Percentiles rank a stretch among this genome's conserved stretches.
Conservation (phyloP, 805 yeast genomes). For the Wickerhamomyces sydowiorum region DNA sequence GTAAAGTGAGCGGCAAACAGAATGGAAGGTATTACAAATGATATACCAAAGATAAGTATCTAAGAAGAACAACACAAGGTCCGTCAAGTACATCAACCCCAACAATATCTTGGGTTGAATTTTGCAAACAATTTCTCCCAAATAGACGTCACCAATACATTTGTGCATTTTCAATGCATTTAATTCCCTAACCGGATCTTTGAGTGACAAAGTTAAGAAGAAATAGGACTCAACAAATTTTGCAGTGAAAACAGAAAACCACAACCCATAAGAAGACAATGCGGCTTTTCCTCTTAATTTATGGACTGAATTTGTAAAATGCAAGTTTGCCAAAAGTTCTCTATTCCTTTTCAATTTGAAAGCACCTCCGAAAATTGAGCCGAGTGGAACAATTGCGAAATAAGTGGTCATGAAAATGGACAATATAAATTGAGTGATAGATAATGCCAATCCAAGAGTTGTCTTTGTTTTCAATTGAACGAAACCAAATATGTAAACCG, state of each 20-base stretch:
- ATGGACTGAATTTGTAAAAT: slow-evolving; percentile 58
- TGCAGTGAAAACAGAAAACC: slow-evolving; percentile 62
- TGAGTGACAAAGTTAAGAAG: slow-evolving; percentile 64
- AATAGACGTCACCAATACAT: slow-evolving; percentile 56
- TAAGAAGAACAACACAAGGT: slow-evolving; percentile 63
- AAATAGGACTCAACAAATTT: slow-evolving; percentile 76
- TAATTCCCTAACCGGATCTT: slow-evolving; percentile 70
- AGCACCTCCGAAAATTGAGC: slow-evolving; percentile 43
- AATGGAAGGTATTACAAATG: slow-evolving; percentile 69
- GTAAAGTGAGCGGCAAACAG: slow-evolving; percentile 64
- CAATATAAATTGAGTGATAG: slow-evolving; percentile 50
- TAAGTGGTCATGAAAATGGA: slow-evolving; percentile 50
- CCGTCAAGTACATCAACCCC: slow-evolving; percentile 49
- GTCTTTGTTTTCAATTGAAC: slow-evolving; percentile 29
- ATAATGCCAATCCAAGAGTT: slow-evolving; percentile 34
- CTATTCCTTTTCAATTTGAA: slow-evolving; percentile 26
- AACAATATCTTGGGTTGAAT: slow-evolving; percentile 54
- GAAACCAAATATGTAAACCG: slow-evolving; percentile 41
- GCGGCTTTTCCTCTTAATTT: slow-evolving; percentile 45
- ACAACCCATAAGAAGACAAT: slow-evolving; percentile 61
- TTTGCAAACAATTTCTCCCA: slow-evolving; percentile 49
- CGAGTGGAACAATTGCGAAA: slow-evolving; percentile 58
- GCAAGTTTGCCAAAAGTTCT: slow-evolving; percentile 43
- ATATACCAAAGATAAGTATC: slow-evolving; percentile 88
- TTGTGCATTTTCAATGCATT: slow-evolving; percentile 45